phyloP scores from a whole-genome alignment of 345 rosid species.

The Mercurialis annua region DNA sequence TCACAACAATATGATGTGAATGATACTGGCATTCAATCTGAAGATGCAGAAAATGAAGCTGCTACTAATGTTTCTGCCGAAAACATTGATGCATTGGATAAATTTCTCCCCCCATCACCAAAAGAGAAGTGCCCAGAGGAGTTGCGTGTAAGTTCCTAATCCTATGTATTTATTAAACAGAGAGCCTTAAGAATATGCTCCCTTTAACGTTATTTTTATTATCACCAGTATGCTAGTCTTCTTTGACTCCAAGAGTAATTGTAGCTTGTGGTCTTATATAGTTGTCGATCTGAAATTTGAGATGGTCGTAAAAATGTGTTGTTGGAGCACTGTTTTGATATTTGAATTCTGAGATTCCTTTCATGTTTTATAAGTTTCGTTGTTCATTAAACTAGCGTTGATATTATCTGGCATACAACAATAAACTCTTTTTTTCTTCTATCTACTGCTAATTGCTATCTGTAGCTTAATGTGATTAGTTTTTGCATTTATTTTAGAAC shows the following conservation, averaged over 20 bases:
- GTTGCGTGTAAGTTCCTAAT: constrained; percentile 65
- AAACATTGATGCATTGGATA: constrained; percentile 54
- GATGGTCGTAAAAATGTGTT: neutral
- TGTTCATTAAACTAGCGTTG: neutral
- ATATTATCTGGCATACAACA: neutral
- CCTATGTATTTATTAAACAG: neutral
- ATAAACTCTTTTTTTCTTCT: neutral
- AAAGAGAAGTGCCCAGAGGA: constrained; percentile 68
- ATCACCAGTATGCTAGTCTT: neutral
- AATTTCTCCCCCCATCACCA: constrained; percentile 68
- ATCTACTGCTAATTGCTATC: too few relatives aligned
- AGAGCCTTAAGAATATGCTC: neutral
- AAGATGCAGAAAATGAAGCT: constrained; percentile 39
- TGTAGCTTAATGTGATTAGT: constrained; percentile 5
- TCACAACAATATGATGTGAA: constrained; percentile 32
- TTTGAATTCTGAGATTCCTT: neutral
- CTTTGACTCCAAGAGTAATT: neutral
- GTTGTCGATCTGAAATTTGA: neutral
- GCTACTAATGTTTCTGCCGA: constrained; percentile 34
- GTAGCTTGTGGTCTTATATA: neutral
- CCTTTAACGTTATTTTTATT: neutral
- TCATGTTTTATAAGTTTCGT: neutral
- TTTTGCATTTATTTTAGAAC: neutral
- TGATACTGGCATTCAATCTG: constrained; percentile 34
- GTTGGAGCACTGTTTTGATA: neutral